Evolutionary conservation across 371 early-diverging fungal species (phyloP), one percentile per base, ranked within the genome.

Genomic region (Nematocida ironsii): DNA sequence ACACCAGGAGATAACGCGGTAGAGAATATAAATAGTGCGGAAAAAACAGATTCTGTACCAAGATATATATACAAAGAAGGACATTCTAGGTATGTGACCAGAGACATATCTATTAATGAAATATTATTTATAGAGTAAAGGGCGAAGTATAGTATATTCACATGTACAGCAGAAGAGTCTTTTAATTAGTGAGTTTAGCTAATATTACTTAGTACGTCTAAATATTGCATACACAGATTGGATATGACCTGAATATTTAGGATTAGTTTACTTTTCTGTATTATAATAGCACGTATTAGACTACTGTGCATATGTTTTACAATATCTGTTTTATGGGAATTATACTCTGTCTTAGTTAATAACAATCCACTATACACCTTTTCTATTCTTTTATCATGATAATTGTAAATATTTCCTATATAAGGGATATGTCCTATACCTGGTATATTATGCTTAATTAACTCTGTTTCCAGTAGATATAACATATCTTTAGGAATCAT

Each of bases 61-160:
- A 13, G 80, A n/a, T 78, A 78, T 47, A 56, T 69, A 6, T 67
- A 78, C 52, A 78, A 78, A 50, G 80, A 78, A 6, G 80, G 80
- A 20, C 70, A 78, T 58, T 78, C 80, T 0, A 6, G 55, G 60
- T 78, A 78, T 47, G 80, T 70, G 5, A 78, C 80, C 1, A 50
- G 80, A 48, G 70, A 78, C 27, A 60, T 78, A 23, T n/a, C 62
- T 33, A 6, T 78, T 27, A 27, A 11, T 27, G 80, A 78, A 52
- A 78, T 78, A 45, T 56, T 76, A 5, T 33, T 33, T 33, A 4
- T n/a, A 13, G 18, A 27, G 68, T 18, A 47, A 67, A 44, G 27
- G 18, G 18, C 3, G 18, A 13, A 44, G 18, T 44, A 20, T n/a
- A 33, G 42, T n/a, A 23, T 13, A 23, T 13, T 61, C 13, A 18